Evolutionary conservation across 2,329 filamentous ascomycete genomes (phyloP).

Genomic region (Alternaria solani): DNA sequence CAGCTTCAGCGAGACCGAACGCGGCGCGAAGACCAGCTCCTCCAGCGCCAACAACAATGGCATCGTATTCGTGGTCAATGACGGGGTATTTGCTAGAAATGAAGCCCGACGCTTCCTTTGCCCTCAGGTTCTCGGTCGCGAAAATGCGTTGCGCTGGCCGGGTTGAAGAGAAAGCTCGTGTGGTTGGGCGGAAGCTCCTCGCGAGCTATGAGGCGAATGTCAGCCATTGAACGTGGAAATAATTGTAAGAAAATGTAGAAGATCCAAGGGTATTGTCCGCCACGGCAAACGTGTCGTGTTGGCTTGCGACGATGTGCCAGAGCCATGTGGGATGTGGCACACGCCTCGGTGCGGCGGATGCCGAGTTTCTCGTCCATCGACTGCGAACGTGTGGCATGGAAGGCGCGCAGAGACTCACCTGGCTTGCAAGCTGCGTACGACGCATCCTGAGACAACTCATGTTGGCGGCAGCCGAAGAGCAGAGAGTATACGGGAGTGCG

Average conservation of each 20-base stretch:
- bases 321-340: constrained; percentile 33
- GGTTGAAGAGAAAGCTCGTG: constrained; percentile 86
- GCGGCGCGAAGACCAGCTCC: constrained; percentile 83
- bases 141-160: constrained; percentile 84
- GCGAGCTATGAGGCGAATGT: constrained; percentile 63
- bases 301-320: constrained; percentile 16
- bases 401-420: constrained; percentile 41
- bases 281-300: not conserved
- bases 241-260: not conserved
- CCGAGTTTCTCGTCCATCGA: constrained; percentile 24
- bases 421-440: constrained; percentile 49
- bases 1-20: constrained; percentile 85
- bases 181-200: constrained; percentile 68
- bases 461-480: constrained; percentile 41
- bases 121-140: constrained; percentile 83
- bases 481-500: constrained; percentile 33
- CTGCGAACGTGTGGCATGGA: constrained; percentile 18
- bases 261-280: not conserved
- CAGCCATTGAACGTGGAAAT: constrained; percentile 38
- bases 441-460: constrained; percentile 53
- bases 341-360: constrained; percentile 37
- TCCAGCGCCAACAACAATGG: constrained; percentile 87
- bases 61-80: constrained; percentile 99
- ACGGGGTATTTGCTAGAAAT: constrained; percentile 92
- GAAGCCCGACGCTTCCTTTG: constrained; percentile 89